A percentile compares a stretch with the other conserved stretches of the same genome.
phyloP scores from a whole-genome alignment of 495 filamentous ascomycete species.

The Barbatosphaeria neglecta region DNA sequence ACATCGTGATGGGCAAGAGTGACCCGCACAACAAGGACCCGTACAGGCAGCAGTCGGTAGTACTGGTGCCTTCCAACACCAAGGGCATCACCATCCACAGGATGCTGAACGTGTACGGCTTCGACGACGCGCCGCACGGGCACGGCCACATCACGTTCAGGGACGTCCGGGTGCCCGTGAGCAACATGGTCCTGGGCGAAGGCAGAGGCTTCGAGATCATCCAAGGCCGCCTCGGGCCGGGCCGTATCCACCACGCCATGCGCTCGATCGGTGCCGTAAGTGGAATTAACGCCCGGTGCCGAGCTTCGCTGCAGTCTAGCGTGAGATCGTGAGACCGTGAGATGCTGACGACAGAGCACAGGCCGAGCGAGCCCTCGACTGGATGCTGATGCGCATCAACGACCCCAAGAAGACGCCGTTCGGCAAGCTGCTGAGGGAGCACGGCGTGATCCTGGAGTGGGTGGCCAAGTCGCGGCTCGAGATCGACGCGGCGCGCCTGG shows the following conservation, averaged over 20 bases:
- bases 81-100: conserved; percentile 73
- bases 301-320: no score
- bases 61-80: conserved; percentile 65
- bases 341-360: conserved; percentile 2
- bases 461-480: conserved; percentile 81
- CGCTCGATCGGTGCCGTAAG: conserved; percentile 65
- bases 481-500: conserved; percentile 73
- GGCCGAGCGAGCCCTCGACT: conserved; percentile 74
- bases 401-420: conserved; percentile 79
- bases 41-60: conserved; percentile 82
- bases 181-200: conserved; percentile 75
- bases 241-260: conserved; percentile 92
- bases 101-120: conserved; percentile 83
- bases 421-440: conserved; percentile 63
- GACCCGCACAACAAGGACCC: conserved; percentile 57
- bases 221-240: conserved; percentile 82
- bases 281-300: no score
- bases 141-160: conserved; percentile 83
- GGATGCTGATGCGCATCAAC: conserved; percentile 82
- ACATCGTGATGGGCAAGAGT: conserved; percentile 86
- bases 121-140: conserved; percentile 89
- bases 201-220: conserved; percentile 96
- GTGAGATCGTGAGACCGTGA: neutral
- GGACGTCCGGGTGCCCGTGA: conserved; percentile 67
- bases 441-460: conserved; percentile 91